Percentiles rank a stretch among this genome's conserved stretches.
Conservation (phyloP, 441 rosid species). For the Populus hybrid region DNA sequence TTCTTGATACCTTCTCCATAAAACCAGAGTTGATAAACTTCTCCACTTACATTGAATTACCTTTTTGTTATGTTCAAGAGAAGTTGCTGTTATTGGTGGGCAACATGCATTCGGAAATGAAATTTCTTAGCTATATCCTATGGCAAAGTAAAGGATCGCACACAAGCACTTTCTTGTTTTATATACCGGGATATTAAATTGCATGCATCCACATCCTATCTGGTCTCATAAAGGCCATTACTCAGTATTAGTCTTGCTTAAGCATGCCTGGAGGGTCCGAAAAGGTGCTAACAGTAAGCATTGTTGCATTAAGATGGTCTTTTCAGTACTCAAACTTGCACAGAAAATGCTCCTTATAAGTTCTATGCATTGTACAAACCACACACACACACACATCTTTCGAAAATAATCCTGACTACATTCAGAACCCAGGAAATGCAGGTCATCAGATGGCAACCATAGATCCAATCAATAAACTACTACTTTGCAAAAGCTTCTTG, state of each 20-base stretch:
- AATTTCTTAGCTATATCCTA: not conserved
- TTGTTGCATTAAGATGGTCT: not conserved
- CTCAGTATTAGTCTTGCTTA: not conserved
- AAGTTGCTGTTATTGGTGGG: not conserved
- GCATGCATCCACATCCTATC: not conserved
- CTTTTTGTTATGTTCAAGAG: not conserved
- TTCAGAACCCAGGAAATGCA: conserved; percentile 2
- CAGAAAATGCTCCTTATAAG: not conserved
- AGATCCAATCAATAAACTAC: not conserved
- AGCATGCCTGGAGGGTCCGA: not conserved
- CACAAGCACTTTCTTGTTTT: not conserved
- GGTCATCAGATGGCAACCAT: not conserved
- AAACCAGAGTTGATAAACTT: not conserved
- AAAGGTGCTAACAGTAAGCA: not conserved
- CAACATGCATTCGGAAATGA: not conserved
- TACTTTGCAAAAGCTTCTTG: not conserved
- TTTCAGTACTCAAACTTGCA: not conserved
- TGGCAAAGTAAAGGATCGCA: not conserved
- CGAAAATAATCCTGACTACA: not conserved
- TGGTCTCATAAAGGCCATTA: not conserved
- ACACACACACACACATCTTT: not conserved
- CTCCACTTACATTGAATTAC: not conserved
- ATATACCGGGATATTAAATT: not conserved
- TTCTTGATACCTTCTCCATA: not conserved
- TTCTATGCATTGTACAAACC: not conserved